Percentiles rank a stretch among this genome's conserved stretches.
These are phyloP conservation scores for Alternaria ventricosa DNA, from an alignment of 2,329 filamentous ascomycete genomes.

Conservation along the genomic window DNA sequence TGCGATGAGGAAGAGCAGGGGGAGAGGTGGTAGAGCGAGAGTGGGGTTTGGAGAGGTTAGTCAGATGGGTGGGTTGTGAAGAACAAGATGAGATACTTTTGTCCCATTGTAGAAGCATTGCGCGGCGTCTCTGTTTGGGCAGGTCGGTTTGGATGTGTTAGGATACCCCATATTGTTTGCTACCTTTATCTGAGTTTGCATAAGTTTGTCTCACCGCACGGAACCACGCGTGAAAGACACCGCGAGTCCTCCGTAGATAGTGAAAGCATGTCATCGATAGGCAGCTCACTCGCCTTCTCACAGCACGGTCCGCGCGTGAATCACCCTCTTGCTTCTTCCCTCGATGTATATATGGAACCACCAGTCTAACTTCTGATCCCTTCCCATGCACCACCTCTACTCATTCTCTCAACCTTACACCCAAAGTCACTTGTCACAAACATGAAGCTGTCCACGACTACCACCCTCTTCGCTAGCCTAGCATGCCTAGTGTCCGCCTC, in stretches of 20 bases:
- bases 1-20: background rate
- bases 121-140: background rate
- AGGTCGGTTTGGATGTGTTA: background rate
- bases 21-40: background rate
- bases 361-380: background rate
- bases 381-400: background rate
- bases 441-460: background rate
- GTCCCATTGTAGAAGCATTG: background rate
- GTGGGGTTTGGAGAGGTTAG: conserved; percentile 13
- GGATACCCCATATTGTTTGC: conserved; percentile 6
- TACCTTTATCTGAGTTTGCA: background rate
- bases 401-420: background rate
- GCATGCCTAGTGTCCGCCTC: background rate
- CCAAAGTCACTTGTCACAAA: background rate
- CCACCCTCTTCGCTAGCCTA: background rate
- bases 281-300: background rate
- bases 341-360: background rate
- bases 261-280: background rate
- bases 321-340: background rate
- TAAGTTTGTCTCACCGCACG: background rate
- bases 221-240: background rate
- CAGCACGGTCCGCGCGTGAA: background rate
- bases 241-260: background rate
- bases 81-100: background rate
- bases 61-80: conserved; percentile 3